A percentile compares a stretch with the other conserved stretches of the same genome.
Evolutionary conservation across 2,329 filamentous ascomycete genomes (phyloP).

Genomic region (Aureobasidium sp.): DNA sequence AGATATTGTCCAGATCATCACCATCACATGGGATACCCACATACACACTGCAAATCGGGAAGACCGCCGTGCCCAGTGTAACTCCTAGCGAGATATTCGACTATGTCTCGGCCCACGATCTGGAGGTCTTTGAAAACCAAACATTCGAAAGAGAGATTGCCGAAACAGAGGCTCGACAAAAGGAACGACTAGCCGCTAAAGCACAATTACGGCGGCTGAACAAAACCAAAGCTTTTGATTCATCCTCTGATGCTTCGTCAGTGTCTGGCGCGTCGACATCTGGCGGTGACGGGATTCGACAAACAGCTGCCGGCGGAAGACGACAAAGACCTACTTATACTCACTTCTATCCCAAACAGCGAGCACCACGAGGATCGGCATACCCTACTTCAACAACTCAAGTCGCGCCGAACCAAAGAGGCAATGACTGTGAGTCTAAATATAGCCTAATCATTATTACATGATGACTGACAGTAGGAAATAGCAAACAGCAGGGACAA

Average conservation of each 20-base stretch:
- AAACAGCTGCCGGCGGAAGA: constrained; percentile 19
- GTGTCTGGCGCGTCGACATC: neutral
- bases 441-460: neutral
- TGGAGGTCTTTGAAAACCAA: constrained; percentile 30
- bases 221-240: neutral
- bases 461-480: neutral
- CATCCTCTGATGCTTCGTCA: neutral
- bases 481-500: neutral
- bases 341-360: constrained; percentile 19
- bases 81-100: constrained; percentile 27
- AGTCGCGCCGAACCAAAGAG: neutral
- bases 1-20: constrained; percentile 25
- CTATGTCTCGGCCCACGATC: constrained; percentile 29
- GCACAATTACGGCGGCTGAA: neutral
- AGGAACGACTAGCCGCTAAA: neutral
- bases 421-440: neutral
- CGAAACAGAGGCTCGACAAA: constrained; percentile 13
- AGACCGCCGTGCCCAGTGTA: constrained; percentile 23
- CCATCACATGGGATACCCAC: constrained; percentile 18
- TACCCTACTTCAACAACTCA: neutral
- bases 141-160: constrained; percentile 24
- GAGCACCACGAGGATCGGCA: constrained; percentile 2
- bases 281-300: neutral
- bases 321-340: constrained; percentile 29
- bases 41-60: constrained; percentile 27